A percentile compares a stretch with the other conserved stretches of the same genome.
phyloP scores from a whole-genome alignment of 2,329 filamentous ascomycete genomes.

The Fusarium graminum region DNA sequence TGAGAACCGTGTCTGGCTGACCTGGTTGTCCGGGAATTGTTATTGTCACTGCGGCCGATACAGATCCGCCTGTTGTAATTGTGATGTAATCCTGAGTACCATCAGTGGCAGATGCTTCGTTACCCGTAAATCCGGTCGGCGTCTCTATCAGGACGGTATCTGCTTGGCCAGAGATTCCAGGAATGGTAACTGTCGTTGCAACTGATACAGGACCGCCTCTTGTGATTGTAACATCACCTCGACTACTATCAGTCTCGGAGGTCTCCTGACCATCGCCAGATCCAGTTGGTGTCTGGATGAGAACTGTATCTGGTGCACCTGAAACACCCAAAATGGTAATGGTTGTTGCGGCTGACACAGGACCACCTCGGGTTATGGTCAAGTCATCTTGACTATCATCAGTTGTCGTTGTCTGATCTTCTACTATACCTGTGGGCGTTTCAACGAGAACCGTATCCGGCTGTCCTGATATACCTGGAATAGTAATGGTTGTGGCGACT shows the following conservation, averaged over 20 bases:
- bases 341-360: not conserved
- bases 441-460: constrained; percentile 1
- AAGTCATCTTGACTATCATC: not conserved
- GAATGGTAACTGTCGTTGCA: not conserved
- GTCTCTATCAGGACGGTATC: not conserved
- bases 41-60: not conserved
- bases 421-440: not conserved
- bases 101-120: not conserved
- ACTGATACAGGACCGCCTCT: constrained; percentile 15
- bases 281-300: constrained; percentile 7
- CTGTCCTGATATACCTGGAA: not conserved
- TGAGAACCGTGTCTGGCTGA: constrained; percentile 2
- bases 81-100: not conserved
- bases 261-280: not conserved
- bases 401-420: not conserved
- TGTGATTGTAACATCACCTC: not conserved
- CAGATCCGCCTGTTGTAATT: constrained; percentile 3
- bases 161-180: constrained; percentile 2
- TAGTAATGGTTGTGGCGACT: not conserved
- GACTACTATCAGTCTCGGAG: not conserved
- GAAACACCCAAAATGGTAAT: constrained; percentile 3
- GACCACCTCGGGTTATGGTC: not conserved
- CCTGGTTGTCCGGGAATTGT: not conserved
- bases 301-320: constrained; percentile 6
- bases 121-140: not conserved